Evolutionary conservation across 73 alveolate genomes (phyloP), one percentile per base, ranked within the genome.

Genomic region (Chromera velia): DNA sequence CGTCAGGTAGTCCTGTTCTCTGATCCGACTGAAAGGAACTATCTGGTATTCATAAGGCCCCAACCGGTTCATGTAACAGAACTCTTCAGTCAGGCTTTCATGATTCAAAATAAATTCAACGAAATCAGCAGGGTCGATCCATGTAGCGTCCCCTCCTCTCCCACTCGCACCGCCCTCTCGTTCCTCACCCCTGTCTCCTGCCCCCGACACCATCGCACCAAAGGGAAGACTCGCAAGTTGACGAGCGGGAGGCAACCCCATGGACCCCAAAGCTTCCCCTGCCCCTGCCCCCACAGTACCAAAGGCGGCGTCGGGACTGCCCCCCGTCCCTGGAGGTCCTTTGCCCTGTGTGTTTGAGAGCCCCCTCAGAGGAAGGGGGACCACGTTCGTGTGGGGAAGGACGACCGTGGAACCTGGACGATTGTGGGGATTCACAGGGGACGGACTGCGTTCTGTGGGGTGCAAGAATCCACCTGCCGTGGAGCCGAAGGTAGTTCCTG

Each of bases 41-140:
- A 79, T 79, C 80, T 79, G 78, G 48, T 69, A 79, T 73, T 79
- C 85, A 33, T 79, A 79, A 0, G 85, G 85, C 7, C 85, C 85
- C 19, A 80, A 79, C 33, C 85, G 79, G 70, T 70, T 79, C 85
- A 79, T 79, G 80, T 79, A 79, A 73, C 85, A 79, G 80, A 79
- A 79, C 79, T 79, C 85, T 80, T 79, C 85, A 32, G 85, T 79
- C 46, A 79, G 80, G 29, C 80, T 68, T 72, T 79, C 85, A 33
- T 79, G 85, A 80, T 79, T 79, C 68, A 79, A 47, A 28, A 79
- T 79, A 68, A 79, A 79, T 80, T 79, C 85, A 22, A 79, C 85
- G 19, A 79, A 79, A 74, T 79, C 85, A 0, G 85, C 85, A 9
- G 85, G 85, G 48, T 76, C 69, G 47, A 79, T 79, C 85, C 85